A percentile compares a stretch with the other conserved stretches of the same genome.
Evolutionary conservation across 257 asterid species (phyloP).

Genomic region (Lavandula angustifolia): DNA sequence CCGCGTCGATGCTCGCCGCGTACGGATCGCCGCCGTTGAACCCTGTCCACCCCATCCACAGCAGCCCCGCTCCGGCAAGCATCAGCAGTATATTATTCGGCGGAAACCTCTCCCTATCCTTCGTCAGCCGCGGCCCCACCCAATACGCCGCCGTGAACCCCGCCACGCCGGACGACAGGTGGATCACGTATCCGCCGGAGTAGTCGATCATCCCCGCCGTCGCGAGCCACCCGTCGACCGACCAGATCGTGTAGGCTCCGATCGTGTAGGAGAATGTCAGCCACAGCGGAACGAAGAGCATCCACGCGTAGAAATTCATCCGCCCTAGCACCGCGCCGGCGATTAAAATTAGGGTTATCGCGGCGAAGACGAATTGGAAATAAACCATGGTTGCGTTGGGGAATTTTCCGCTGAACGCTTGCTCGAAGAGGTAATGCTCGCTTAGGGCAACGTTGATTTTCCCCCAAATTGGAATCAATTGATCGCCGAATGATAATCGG

Average conservation of each 20-base stretch:
- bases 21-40: slow-evolving; percentile 82
- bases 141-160: slow-evolving; percentile 79
- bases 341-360: slow-evolving; percentile 58
- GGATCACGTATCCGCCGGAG: slow-evolving; percentile 73
- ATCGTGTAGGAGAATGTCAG: slow-evolving; percentile 66
- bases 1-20: slow-evolving; percentile 56
- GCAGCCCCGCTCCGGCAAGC: slow-evolving; percentile 72
- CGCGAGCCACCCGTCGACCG: slow-evolving; percentile 50
- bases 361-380: slow-evolving; percentile 74
- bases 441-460: slow-evolving; percentile 51
- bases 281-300: slow-evolving; percentile 74
- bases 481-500: slow-evolving; percentile 52
- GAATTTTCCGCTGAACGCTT: slow-evolving; percentile 49
- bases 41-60: slow-evolving; percentile 83
- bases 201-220: slow-evolving; percentile 53
- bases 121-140: slow-evolving; percentile 59
- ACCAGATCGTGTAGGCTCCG: slow-evolving; percentile 74
- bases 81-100: slow-evolving; percentile 66
- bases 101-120: slow-evolving; percentile 68
- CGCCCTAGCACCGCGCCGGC: slow-evolving; percentile 70
- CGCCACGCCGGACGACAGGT: slow-evolving; percentile 73
- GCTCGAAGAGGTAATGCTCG: slow-evolving; percentile 41
- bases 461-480: slow-evolving; percentile 61
- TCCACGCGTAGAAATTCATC: slow-evolving; percentile 75
- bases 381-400: slow-evolving; percentile 71